Base-by-base conservation (phyloP, 2,329 filamentous ascomycete genomes). In the Falciphora oryzae region DNA sequence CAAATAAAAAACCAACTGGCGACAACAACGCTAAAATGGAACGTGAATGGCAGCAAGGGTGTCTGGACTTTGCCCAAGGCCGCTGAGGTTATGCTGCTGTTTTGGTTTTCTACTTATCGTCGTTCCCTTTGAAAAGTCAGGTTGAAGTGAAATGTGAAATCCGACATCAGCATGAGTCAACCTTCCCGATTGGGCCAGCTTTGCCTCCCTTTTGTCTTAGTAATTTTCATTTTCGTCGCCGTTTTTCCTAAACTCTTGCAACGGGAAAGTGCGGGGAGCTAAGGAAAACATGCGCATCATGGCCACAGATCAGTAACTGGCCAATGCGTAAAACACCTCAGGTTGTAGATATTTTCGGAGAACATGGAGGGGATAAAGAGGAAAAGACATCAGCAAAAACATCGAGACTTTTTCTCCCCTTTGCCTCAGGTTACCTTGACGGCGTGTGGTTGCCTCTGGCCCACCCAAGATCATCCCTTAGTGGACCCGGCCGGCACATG, bases 151-250 rank as follows among this genome's bases (percentile, higher is more conserved):
- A 28, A 31, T 31, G 25, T 53, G 61, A 62, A n/a, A 16, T 28
- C 31, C 56, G 44, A 13, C 28, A 62, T 63, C 62, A 63, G 62
- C 56, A 63, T 63, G 62, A 63, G 62, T 63, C 62, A 63, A 63
- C 56, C 22, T 63, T 56, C 56, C 38, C 25, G 10, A 62, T 53
- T 25, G 44, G 44, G 44, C 44, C 8, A 53, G n/a, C n/a, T 53
- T 53, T 53, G 44, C 44, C 44, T 53, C 18, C 2, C 18, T 53
- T 53, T 25, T 53, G 22, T n/a, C n/a, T 53, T n/a, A 6, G 38
- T 18, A 44, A 44, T 44, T 44, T 18, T 6, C 14, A 44, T 14
- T 35, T 35, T 35, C 11, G 32, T 35, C 32, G 35, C 35, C 11
- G 44, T 53, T 53, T 3, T 44, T 44, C 18, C 6, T 18, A 7